phyloP scores from a whole-genome alignment of 2,329 filamentous ascomycete species.

The Lasiodiplodia citricola region DNA sequence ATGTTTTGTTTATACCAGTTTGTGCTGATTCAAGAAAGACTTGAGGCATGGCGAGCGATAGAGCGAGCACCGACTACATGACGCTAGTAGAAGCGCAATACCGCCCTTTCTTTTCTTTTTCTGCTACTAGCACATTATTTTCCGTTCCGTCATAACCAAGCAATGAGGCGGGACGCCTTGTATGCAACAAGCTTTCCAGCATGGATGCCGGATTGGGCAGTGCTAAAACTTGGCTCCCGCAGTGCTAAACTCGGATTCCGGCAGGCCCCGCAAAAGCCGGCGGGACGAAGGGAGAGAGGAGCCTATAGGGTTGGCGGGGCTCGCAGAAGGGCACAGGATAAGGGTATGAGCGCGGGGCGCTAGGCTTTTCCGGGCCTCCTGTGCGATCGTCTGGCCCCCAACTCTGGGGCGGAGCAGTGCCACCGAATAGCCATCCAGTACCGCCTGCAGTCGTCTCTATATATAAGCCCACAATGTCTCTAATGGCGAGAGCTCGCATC shows the following conservation, averaged over 20 bases:
- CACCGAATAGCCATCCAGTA: neutral
- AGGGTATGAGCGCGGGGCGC: neutral
- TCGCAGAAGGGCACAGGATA: neutral
- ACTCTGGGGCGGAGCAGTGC: neutral
- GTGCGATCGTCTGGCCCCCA: neutral
- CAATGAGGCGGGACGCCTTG: neutral
- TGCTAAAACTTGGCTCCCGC: neutral
- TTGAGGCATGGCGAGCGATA: too few relatives aligned
- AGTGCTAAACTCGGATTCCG: neutral
- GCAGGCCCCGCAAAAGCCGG: neutral
- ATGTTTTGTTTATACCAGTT: neutral
- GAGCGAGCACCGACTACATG: too few relatives aligned
- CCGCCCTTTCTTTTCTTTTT: neutral
- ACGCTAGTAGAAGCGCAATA: too few relatives aligned
- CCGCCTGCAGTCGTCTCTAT: neutral
- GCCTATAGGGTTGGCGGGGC: neutral
- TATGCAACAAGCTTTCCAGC: conserved; percentile 7
- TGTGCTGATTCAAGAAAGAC: too few relatives aligned
- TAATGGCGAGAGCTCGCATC: neutral
- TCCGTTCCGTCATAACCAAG: neutral
- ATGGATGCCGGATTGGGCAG: neutral
- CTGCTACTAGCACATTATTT: neutral
- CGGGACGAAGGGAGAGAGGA: neutral
- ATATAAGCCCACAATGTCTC: neutral
- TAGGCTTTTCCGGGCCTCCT: neutral